Evolutionary conservation across 2,329 filamentous ascomycete species (phyloP), one percentile per base, ranked within the genome.

Genomic region (Madurella fahalii): DNA sequence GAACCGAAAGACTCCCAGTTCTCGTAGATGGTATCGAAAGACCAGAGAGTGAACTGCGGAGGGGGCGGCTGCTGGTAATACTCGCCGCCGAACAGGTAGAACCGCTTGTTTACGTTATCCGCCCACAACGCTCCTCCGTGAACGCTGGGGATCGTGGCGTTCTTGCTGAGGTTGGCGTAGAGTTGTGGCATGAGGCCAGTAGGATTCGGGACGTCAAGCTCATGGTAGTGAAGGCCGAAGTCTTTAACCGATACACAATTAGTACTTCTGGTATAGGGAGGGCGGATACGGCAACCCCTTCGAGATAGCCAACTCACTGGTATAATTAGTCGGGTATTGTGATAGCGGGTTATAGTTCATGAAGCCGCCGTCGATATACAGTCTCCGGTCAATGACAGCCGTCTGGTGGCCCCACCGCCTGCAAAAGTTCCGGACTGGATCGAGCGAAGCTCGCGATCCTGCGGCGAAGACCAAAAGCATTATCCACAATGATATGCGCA

Each of bases 11-110:
- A 68, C 44, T 81, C 74, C 83, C 84, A 86, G 34, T 75, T 69
- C 57, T 85, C 70, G 52, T 79, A 69, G 34, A 83, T 61, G 5
- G 78, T 72, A 60, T 86, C 83, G 67, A 83, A 86, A 5, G 74
- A 71, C 68, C 79, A 83, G 30, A 86, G 74, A 18, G 69, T 69
- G 51, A 79, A 78, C 0, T 40, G 50, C 12, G 73, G 65, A 39
- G 72, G 69, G 0, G 80, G 78, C 2, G 71, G 64, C 30, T 71
- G 64, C 13, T 62, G 64, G 54, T 67, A 66, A 60, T 77, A 80
- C 58, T 85, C 79, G 44, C 84, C 84, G 11, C 83, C 84, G 62
- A 80, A 86, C 2, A 83, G 71, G 64, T 84, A 86, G 47, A 87
- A 76, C 42, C 77, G 73, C 64, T 85, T 84, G 69, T 87, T 86